phyloP scores from a whole-genome alignment of 2,329 filamentous ascomycete species.

The Aspergillus sp. region DNA sequence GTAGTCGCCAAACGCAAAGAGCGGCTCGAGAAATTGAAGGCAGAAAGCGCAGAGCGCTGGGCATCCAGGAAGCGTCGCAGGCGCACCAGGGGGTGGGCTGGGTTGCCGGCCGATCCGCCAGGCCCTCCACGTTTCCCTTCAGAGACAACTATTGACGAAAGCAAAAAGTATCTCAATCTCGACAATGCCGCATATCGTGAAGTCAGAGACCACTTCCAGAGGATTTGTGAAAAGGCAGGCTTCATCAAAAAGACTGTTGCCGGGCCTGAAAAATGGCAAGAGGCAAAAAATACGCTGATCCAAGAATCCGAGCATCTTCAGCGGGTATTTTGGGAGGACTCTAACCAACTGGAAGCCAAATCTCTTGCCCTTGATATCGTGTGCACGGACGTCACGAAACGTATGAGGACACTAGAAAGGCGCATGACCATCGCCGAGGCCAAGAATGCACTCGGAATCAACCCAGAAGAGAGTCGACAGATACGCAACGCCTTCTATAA shows the following conservation, averaged over 20 bases:
- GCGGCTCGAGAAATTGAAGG: slow-evolving; percentile 58
- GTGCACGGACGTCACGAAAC: slow-evolving; percentile 80
- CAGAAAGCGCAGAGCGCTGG: slow-evolving; percentile 66
- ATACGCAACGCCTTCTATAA: slow-evolving; percentile 69
- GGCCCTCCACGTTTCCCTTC: slow-evolving; percentile 77
- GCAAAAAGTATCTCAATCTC: slow-evolving; percentile 70
- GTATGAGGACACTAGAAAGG: slow-evolving; percentile 68
- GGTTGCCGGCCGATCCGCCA: slow-evolving; percentile 68
- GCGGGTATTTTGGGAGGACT: slow-evolving; percentile 62
- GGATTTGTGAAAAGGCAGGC: slow-evolving; percentile 68
- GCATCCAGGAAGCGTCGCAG: slow-evolving; percentile 68
- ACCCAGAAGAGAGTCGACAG: slow-evolving; percentile 68
- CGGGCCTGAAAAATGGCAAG: slow-evolving; percentile 74
- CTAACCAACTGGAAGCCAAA: slow-evolving; percentile 64
- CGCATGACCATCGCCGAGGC: slow-evolving; percentile 76
- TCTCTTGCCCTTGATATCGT: slow-evolving; percentile 76
- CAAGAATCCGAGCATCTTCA: slow-evolving; percentile 68
- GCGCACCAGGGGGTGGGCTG: slow-evolving; percentile 69
- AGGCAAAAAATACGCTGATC: slow-evolving; percentile 69
- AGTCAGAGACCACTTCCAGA: slow-evolving; percentile 69
- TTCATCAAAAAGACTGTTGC: slow-evolving; percentile 78
- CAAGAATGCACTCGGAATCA: slow-evolving; percentile 72
- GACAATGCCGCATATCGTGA: slow-evolving; percentile 66
- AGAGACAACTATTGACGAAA: slow-evolving; percentile 80
- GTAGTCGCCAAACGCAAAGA: slow-evolving; percentile 59